A percentile compares a stretch with the other conserved stretches of the same genome.
Evolutionary conservation across 805 yeast genomes (phyloP).

Genomic region (Kazachstania taianensis): DNA sequence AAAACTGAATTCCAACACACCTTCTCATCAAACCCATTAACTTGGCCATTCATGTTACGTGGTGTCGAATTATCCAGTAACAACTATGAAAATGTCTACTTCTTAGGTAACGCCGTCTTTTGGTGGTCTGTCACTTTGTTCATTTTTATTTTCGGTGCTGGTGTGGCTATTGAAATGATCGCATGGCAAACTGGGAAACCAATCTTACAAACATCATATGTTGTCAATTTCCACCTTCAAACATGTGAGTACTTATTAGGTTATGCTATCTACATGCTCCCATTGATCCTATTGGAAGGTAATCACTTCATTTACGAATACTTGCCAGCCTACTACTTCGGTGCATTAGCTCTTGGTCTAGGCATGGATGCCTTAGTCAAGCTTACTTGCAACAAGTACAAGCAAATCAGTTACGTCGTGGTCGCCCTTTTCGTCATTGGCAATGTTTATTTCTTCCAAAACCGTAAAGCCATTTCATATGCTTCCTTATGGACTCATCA

Average conservation of each 20-base stretch:
- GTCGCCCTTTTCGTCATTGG: conserved; percentile 40
- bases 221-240: conserved; percentile 56
- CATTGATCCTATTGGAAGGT: conserved; percentile 79
- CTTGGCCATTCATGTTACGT: conserved; percentile 67
- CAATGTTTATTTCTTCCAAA: conserved; percentile 46
- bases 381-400: conserved; percentile 34
- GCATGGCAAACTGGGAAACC: conserved; percentile 58
- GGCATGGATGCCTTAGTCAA: conserved; percentile 41
- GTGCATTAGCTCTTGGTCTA: conserved; percentile 63
- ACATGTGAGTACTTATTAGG: conserved; percentile 54
- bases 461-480: conserved; percentile 64
- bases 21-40: conserved; percentile 59
- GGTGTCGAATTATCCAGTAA: conserved; percentile 70
- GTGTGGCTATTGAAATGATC: conserved; percentile 35
- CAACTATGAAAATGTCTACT: conserved; percentile 49
- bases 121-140: conserved; percentile 65
- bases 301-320: conserved; percentile 89
- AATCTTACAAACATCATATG: conserved; percentile 39
- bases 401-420: conserved; percentile 35
- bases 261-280: conserved; percentile 63
- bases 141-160: conserved; percentile 40
- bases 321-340: conserved; percentile 85
- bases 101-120: conserved; percentile 64
- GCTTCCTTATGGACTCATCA: conserved; percentile 72
- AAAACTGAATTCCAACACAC: conserved; percentile 58